Percentiles rank a stretch among this genome's conserved stretches.
These are phyloP conservation scores for Uncinocarpus reesii DNA, from an alignment of 2,329 filamentous ascomycete species.

Conservation along the genomic window DNA sequence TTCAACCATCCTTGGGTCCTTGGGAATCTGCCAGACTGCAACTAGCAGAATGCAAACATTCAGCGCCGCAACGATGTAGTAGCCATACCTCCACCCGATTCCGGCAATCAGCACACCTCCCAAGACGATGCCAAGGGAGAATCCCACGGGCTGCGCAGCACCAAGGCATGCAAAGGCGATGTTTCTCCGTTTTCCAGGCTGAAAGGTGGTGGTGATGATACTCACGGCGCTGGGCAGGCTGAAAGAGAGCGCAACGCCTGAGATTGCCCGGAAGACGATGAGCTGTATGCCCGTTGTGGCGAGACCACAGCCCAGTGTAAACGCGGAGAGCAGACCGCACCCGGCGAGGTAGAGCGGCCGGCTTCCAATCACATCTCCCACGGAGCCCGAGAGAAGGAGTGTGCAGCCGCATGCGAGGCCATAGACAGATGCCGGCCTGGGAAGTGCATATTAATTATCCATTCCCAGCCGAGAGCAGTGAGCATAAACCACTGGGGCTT, in stretches of 20 bases:
- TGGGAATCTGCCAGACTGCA: conserved; percentile 13
- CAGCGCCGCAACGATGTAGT: conserved; percentile 40
- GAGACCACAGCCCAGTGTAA: conserved; percentile 36
- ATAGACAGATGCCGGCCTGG: conserved; percentile 24
- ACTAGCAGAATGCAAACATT: conserved; percentile 18
- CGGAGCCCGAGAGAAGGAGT: conserved; percentile 40
- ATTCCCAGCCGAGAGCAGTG: background rate
- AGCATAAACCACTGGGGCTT: background rate
- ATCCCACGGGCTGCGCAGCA: conserved; percentile 42
- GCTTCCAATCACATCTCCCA: conserved; percentile 41
- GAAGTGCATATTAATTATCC: background rate
- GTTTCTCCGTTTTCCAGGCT: conserved; percentile 38
- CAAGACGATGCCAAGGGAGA: conserved; percentile 40
- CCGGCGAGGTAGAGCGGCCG: conserved; percentile 40
- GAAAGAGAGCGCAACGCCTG: conserved; percentile 38
- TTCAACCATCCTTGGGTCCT: conserved; percentile 12
- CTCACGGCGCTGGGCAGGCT: conserved; percentile 40
- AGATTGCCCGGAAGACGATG: conserved; percentile 39
- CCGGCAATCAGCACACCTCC: conserved; percentile 43
- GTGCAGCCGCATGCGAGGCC: conserved; percentile 35
- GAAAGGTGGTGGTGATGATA: conserved; percentile 40
- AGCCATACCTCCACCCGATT: conserved; percentile 46
- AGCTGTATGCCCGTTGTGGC: conserved; percentile 31
- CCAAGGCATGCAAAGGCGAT: conserved; percentile 43
- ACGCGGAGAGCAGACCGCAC: conserved; percentile 33